These are phyloP conservation scores for Aspergillus ibericus DNA, from an alignment of 2,329 filamentous ascomycete genomes.

Conservation along the genomic window DNA sequence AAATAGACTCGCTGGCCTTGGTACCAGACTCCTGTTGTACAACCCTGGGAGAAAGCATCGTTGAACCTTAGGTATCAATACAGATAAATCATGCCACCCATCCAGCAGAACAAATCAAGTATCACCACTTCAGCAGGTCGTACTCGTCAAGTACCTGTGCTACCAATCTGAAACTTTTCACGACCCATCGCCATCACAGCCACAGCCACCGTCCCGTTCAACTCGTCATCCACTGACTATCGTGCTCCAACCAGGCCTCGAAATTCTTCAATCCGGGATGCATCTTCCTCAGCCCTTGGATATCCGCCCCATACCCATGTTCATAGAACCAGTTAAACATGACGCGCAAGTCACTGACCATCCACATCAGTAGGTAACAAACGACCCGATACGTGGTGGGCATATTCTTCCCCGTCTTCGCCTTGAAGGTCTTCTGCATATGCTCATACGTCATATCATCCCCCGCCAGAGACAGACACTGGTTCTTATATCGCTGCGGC, in stretches of 20 bases:
- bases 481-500: constrained; percentile 43
- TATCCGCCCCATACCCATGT: constrained; percentile 50
- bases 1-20: not conserved
- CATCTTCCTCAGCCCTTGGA: constrained; percentile 42
- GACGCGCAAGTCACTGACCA: constrained; percentile 45
- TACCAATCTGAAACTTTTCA: not conserved
- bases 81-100: not conserved
- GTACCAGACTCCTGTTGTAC: not conserved
- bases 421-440: constrained; percentile 48
- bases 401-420: constrained; percentile 46
- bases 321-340: constrained; percentile 55
- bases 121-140: not conserved
- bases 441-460: constrained; percentile 53
- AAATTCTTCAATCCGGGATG: constrained; percentile 51
- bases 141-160: not conserved
- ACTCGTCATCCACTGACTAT: constrained; percentile 35
- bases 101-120: not conserved
- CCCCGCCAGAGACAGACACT: constrained; percentile 48
- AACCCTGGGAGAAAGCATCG: not conserved
- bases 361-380: constrained; percentile 41
- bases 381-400: constrained; percentile 46
- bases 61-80: not conserved
- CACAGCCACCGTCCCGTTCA: not conserved
- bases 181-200: too few species aligned
- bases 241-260: constrained; percentile 49